Evolutionary conservation across 148 eudicot species (phyloP).

Genomic region (Vaccinium darrowii): DNA sequence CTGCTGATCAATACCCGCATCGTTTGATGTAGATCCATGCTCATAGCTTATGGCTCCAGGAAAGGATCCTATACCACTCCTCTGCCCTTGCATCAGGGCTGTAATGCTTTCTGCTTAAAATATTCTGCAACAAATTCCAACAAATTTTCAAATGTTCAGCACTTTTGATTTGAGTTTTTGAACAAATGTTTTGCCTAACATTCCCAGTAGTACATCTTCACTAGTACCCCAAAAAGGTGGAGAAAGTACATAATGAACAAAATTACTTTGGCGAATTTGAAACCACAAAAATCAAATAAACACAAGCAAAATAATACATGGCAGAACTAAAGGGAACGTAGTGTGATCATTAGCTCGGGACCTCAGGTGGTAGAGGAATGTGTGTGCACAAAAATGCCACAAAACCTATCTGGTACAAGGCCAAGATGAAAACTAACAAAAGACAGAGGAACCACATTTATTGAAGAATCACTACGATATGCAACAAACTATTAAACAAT

Average conservation of each 20-base stretch:
- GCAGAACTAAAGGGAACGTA: not conserved
- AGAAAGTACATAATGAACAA: not conserved
- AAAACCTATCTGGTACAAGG: not conserved
- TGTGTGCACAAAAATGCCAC: not conserved
- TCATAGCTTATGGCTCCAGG: slow-evolving; percentile 71
- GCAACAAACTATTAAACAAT: not conserved
- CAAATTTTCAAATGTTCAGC: not conserved
- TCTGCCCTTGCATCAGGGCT: slow-evolving; percentile 84
- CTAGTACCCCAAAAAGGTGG: too few species aligned
- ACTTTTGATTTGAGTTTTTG: not conserved
- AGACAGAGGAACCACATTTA: not conserved
- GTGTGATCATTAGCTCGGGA: not conserved
- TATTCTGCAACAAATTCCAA: slow-evolving; percentile 8
- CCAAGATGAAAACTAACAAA: not conserved
- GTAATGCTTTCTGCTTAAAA: slow-evolving; percentile 12
- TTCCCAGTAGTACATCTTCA: too few species aligned
- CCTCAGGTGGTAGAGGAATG: not conserved
- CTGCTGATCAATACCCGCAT: slow-evolving; percentile 59
- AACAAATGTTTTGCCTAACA: not conserved
- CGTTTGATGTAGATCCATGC: slow-evolving; percentile 58
- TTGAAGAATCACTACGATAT: not conserved
- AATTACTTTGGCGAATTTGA: slow-evolving; percentile 30
- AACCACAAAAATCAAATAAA: slow-evolving; percentile 15
- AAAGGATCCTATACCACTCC: slow-evolving; percentile 73
- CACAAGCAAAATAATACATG: not conserved